Evolutionary conservation across 2,329 filamentous ascomycete genomes (phyloP).

Genomic region (Mollisia scopiformis): DNA sequence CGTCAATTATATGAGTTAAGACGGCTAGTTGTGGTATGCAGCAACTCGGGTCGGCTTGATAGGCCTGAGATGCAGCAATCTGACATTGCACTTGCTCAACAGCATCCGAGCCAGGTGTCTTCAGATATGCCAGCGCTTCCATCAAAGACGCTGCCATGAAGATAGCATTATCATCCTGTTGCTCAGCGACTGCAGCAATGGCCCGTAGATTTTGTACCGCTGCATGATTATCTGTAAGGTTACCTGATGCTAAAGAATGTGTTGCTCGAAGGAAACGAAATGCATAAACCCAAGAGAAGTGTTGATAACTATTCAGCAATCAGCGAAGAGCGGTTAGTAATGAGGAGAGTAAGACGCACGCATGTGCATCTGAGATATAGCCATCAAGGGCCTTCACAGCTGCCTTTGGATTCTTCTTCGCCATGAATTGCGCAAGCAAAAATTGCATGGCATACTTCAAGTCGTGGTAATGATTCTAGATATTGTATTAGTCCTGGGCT

Average conservation of each 20-base stretch:
- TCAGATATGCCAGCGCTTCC: conserved; percentile 71
- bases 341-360: conserved; percentile 50
- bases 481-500: conserved; percentile 18
- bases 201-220: conserved; percentile 70
- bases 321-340: conserved; percentile 4
- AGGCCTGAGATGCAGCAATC: conserved; percentile 72
- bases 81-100: conserved; percentile 73
- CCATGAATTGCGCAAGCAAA: conserved; percentile 69
- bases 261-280: conserved; percentile 75
- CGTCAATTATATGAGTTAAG: conserved; percentile 68
- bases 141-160: conserved; percentile 67
- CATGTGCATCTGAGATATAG: conserved; percentile 69
- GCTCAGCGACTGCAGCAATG: conserved; percentile 61
- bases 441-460: conserved; percentile 80
- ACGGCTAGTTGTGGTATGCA: conserved; percentile 68
- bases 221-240: conserved; percentile 62
- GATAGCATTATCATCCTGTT: conserved; percentile 64
- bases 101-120: conserved; percentile 64
- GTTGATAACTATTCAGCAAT: conserved; percentile 51
- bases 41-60: conserved; percentile 67
- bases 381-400: conserved; percentile 73
- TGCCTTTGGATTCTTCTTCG: conserved; percentile 71
- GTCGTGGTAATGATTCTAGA: conserved; percentile 60
- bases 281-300: conserved; percentile 75
- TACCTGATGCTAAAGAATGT: conserved; percentile 65